These are phyloP conservation scores for Stagonosporopsis rhizophila DNA, from an alignment of 2,329 filamentous ascomycete genomes.

Conservation along the genomic window DNA sequence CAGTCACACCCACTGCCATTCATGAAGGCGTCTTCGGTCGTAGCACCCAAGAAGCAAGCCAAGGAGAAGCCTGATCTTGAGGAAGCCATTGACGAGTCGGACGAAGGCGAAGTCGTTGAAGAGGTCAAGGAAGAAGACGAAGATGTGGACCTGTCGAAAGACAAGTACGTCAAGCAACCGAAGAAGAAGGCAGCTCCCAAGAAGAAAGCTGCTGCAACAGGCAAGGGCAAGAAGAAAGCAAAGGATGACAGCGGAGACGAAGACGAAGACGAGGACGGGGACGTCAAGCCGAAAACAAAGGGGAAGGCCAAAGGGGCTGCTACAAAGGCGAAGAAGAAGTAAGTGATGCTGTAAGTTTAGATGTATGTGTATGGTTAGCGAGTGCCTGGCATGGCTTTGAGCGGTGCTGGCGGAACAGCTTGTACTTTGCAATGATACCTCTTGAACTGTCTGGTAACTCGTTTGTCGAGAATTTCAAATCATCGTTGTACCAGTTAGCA, in stretches of 20 bases:
- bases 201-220: conserved; percentile 55
- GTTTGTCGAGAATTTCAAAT: neutral
- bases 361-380: neutral
- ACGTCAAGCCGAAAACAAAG: conserved; percentile 59
- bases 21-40: conserved; percentile 86
- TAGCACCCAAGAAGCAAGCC: conserved; percentile 72
- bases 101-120: conserved; percentile 63
- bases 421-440: conserved; percentile 6
- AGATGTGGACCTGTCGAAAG: conserved; percentile 84
- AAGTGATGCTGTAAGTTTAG: neutral
- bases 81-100: conserved; percentile 93
- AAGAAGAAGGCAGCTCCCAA: conserved; percentile 71
- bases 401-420: neutral
- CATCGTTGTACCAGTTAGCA: neutral
- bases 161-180: conserved; percentile 94
- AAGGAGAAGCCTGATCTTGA: conserved; percentile 90
- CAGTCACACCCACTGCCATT: conserved; percentile 90
- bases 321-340: conserved; percentile 32
- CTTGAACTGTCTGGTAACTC: neutral
- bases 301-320: conserved; percentile 56
- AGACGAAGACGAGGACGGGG: conserved; percentile 55
- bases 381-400: neutral
- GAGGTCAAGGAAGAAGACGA: conserved; percentile 68
- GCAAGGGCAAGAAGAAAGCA: conserved; percentile 47
- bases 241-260: conserved; percentile 47